Conservation (phyloP, 352 stramenopile species). For the Globisporangium irregulare region DNA sequence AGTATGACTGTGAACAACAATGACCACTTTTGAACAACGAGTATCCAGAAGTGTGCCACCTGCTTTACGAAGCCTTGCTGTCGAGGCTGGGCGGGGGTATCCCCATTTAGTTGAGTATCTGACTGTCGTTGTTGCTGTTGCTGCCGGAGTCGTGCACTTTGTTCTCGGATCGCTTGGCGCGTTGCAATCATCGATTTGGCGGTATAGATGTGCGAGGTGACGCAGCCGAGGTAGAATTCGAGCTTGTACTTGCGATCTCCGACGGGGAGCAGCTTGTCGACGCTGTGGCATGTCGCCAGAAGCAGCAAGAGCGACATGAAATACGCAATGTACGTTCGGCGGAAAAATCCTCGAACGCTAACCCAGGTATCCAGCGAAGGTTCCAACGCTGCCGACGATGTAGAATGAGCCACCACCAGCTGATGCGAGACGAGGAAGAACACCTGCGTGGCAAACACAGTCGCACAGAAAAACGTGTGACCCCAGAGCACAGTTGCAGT, state of each 20-base stretch:
- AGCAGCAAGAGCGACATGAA: background rate
- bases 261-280: background rate
- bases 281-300: background rate
- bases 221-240: conserved; percentile 4
- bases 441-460: background rate
- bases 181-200: background rate
- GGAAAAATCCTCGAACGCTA: background rate
- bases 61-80: background rate
- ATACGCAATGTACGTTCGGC: conserved; percentile 1
- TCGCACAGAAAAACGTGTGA: background rate
- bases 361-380: no score
- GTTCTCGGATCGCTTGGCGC: conserved; percentile 3
- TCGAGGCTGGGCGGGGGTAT: background rate
- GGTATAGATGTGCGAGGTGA: background rate
- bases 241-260: background rate
- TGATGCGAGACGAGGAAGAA: background rate
- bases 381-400: background rate
- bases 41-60: background rate
- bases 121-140: background rate
- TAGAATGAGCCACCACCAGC: no score
- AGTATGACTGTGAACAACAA: background rate
- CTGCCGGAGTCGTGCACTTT: background rate
- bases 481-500: background rate
- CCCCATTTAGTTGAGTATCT: background rate
- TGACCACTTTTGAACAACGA: background rate